Conservation (phyloP, 768 basidiomycete genomes). For the Floccularia luteovirens region DNA sequence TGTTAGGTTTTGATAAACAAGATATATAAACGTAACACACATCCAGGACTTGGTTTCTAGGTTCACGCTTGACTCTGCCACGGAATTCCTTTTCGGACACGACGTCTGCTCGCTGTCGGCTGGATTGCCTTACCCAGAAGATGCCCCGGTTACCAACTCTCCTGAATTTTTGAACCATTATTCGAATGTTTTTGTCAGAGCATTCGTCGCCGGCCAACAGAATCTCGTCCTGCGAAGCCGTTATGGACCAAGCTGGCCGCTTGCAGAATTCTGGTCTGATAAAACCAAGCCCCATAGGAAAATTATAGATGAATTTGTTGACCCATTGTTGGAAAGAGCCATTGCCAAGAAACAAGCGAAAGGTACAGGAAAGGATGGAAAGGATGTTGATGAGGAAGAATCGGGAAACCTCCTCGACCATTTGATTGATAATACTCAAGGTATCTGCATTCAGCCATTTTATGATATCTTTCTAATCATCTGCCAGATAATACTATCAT, state of each 20-base stretch:
- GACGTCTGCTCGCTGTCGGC: conserved; percentile 42
- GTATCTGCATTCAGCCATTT: conserved; percentile 15
- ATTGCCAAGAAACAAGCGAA: conserved; percentile 5
- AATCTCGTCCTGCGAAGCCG: conserved; percentile 2
- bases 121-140: conserved; percentile 38
- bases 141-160: conserved; percentile 10
- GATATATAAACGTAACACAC: background rate
- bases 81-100: conserved; percentile 51
- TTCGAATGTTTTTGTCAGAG: conserved; percentile 8
- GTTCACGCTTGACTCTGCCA: conserved; percentile 60
- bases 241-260: conserved; percentile 29
- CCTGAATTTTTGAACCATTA: conserved; percentile 8
- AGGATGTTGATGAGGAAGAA: conserved; percentile 24
- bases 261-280: conserved; percentile 10
- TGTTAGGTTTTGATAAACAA: background rate
- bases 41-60: conserved; percentile 32
- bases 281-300: conserved; percentile 5
- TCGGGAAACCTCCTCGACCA: conserved; percentile 35
- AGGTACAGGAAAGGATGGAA: conserved; percentile 8
- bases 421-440: conserved; percentile 43
- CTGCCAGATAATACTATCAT: conserved; percentile 22
- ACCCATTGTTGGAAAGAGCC: conserved; percentile 10
- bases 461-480: conserved; percentile 1
- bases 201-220: conserved; percentile 6
- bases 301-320: conserved; percentile 8